phyloP scores from a whole-genome alignment of 257 asterid genomes.

The Rubia yunnanensis region DNA sequence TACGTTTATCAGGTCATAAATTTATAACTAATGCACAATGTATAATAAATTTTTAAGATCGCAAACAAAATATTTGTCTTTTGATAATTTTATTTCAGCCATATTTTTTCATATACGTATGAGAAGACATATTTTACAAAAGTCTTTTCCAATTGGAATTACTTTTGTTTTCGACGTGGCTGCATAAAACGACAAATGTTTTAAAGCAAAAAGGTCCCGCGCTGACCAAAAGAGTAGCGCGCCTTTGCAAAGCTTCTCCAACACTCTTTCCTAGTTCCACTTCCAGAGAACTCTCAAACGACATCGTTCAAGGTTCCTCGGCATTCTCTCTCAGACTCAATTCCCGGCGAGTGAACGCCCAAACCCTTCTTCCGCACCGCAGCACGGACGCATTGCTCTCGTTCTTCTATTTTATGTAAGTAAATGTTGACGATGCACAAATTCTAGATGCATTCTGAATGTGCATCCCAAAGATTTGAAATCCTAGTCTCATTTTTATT shows the following conservation, averaged over 20 bases:
- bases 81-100: too few relatives aligned
- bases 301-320: neutral
- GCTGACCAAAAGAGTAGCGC: neutral
- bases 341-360: neutral
- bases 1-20: too few relatives aligned
- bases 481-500: neutral
- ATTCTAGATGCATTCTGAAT: too few relatives aligned
- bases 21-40: too few relatives aligned
- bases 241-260: conserved; percentile 6
- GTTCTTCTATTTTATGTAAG: neutral
- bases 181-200: neutral
- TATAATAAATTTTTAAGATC: too few relatives aligned
- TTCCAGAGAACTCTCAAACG: neutral
- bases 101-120: too few relatives aligned
- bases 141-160: too few relatives aligned
- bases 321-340: neutral
- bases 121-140: too few relatives aligned
- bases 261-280: neutral
- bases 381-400: neutral
- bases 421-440: neutral
- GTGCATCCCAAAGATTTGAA: neutral
- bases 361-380: neutral
- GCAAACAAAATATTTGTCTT: too few relatives aligned
- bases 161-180: too few relatives aligned
- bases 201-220: neutral